phyloP scores from a whole-genome alignment of 2,329 filamentous ascomycete species.

The Aspergillus ochraceus region DNA sequence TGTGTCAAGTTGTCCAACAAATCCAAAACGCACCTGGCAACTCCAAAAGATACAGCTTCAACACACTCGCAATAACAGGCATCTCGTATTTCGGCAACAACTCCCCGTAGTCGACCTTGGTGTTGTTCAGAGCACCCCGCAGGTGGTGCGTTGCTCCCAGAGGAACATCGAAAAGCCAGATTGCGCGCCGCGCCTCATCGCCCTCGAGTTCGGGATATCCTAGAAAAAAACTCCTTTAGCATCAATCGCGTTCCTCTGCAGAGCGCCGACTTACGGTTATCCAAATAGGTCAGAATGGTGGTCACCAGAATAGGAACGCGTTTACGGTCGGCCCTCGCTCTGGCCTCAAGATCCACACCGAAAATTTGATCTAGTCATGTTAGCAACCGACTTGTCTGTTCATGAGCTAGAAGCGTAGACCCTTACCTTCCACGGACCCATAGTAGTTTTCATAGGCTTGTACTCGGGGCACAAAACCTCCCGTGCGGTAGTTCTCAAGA shows the following conservation, averaged over 20 bases:
- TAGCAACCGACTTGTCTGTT: conserved; percentile 7
- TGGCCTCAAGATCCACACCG: conserved; percentile 93
- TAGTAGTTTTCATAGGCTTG: conserved; percentile 98
- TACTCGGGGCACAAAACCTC: conserved; percentile 85
- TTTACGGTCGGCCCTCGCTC: conserved; percentile 91
- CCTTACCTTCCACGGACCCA: conserved; percentile 78
- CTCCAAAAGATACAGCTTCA: conserved; percentile 94
- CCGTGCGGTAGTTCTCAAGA: conserved; percentile 94
- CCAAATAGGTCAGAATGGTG: conserved; percentile 88
- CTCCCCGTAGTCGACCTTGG: conserved; percentile 74
- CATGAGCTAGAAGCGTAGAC: conserved; percentile 5
- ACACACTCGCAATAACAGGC: conserved; percentile 84
- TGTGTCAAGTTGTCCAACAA: not conserved
- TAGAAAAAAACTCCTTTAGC: conserved; percentile 22
- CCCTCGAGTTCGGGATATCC: conserved; percentile 96
- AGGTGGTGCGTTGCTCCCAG: conserved; percentile 81
- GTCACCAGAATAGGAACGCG: conserved; percentile 91
- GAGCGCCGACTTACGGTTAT: conserved; percentile 63
- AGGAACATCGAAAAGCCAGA: conserved; percentile 93
- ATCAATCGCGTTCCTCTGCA: not conserved
- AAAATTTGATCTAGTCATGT: conserved; percentile 76
- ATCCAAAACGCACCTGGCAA: conserved; percentile 71
- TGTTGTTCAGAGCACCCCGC: conserved; percentile 79
- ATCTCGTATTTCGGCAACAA: conserved; percentile 86
- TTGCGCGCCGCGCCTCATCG: conserved; percentile 84